Evolutionary conservation across 495 filamentous ascomycete genomes (phyloP).

Genomic region (Penicillium nucicola): DNA sequence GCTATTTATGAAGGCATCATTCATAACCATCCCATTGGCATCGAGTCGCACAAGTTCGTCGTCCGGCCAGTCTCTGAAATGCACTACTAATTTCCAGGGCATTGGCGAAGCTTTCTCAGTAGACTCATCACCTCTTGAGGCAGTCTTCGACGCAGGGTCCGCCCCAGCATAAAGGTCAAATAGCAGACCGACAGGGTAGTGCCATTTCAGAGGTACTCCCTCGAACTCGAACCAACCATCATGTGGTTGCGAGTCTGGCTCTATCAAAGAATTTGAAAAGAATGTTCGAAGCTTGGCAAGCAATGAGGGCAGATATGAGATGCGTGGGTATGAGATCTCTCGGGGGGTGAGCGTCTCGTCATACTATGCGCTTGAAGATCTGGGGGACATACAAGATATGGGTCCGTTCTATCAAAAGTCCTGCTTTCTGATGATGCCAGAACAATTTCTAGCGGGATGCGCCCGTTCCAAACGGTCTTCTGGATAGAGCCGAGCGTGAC

Average conservation of each 20-base stretch:
- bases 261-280: constrained; percentile 71
- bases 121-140: constrained; percentile 24
- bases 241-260: constrained; percentile 51
- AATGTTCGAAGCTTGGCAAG: constrained; percentile 76
- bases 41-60: constrained; percentile 66
- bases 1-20: constrained; percentile 88
- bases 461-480: constrained; percentile 48
- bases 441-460: constrained; percentile 49
- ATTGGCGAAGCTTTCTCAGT: constrained; percentile 29
- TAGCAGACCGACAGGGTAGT: constrained; percentile 83
- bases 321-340: constrained; percentile 51
- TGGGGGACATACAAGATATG: constrained; percentile 44
- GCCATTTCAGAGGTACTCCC: constrained; percentile 78
- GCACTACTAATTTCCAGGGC: constrained; percentile 77
- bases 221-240: constrained; percentile 73
- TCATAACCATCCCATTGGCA: constrained; percentile 54
- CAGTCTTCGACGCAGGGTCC: constrained; percentile 48
- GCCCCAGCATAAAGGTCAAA: constrained; percentile 80
- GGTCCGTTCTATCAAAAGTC: constrained; percentile 50
- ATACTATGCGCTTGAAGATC: neutral
- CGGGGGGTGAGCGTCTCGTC: constrained; percentile 6
- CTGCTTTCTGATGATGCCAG: constrained; percentile 53
- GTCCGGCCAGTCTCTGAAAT: constrained; percentile 72
- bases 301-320: constrained; percentile 66
- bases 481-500: constrained; percentile 38